phyloP scores from a whole-genome alignment of 768 basidiomycete genomes.

The Hypsizygus marmoreus region DNA sequence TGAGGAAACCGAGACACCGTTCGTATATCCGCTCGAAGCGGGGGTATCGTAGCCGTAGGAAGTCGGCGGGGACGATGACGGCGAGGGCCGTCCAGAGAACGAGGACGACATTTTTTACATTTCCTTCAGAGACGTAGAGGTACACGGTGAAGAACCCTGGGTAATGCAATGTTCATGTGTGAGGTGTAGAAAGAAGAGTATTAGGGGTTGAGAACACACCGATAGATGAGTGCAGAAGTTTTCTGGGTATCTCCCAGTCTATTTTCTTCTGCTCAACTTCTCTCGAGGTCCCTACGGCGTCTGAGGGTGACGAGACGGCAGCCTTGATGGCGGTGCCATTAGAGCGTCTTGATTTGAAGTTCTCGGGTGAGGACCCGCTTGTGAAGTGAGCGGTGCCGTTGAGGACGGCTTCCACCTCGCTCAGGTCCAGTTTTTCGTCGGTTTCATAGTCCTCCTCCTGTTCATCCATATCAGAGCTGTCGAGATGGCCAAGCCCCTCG shows the following conservation, averaged over 20 bases:
- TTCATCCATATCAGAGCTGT: conserved; percentile 34
- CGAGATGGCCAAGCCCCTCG: conserved; percentile 45
- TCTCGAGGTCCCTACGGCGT: conserved; percentile 11
- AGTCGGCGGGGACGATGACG: conserved; percentile 71
- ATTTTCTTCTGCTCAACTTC: conserved; percentile 38
- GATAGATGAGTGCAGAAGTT: conserved; percentile 85
- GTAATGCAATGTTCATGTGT: conserved; percentile 4
- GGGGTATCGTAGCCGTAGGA: conserved; percentile 68
- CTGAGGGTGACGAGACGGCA: conserved; percentile 8
- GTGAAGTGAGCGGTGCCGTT: conserved; percentile 8
- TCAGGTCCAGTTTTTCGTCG: conserved; percentile 26
- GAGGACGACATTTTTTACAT: conserved; percentile 62
- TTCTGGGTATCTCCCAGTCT: conserved; percentile 92
- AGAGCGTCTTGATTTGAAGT: background rate
- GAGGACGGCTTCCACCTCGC: conserved; percentile 24
- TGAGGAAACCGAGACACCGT: conserved; percentile 71
- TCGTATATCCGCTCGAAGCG: conserved; percentile 74
- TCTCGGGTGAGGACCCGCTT: background rate
- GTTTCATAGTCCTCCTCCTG: conserved; percentile 34
- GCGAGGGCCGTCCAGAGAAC: conserved; percentile 67
- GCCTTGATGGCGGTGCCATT: conserved; percentile 8
- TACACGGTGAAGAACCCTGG: conserved; percentile 46
- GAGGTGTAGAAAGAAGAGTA: conserved; percentile 4
- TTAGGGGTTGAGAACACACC: conserved; percentile 48
- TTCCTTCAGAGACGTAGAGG: conserved; percentile 50